Evolutionary conservation across 768 basidiomycete genomes (phyloP), one percentile per base, ranked within the genome.

Genomic region (Cytidiella melzeri): DNA sequence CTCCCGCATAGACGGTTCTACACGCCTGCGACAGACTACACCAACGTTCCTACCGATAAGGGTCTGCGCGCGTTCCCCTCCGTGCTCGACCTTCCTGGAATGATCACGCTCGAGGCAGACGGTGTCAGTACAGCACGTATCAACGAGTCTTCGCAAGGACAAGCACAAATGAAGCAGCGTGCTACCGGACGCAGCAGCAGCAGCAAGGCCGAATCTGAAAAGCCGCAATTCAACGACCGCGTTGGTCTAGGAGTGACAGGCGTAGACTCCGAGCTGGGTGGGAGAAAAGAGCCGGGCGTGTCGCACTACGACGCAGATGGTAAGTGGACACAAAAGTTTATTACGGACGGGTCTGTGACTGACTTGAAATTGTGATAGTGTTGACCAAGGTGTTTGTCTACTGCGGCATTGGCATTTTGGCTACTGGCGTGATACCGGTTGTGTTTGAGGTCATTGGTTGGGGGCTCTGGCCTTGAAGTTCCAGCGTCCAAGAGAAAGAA

Each of bases 301-400:
- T 87, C 81, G 50, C 88, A 87, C 67, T 90, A 91, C 57, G 91
- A 92, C 67, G 89, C 86, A 11, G 88, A 89, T 66, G 90, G 90
- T 89, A 48, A 54, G 80, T 70, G n/a, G 7, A 6, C 26, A n/a
- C n/a, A n/a, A n/a, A n/a, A n/a, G n/a, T n/a, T n/a, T n/a, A n/a
- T n/a, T n/a, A 39, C 26, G 10, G 27, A n/a, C n/a, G n/a, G n/a
- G n/a, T n/a, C n/a, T n/a, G n/a, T n/a, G n/a, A n/a, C n/a, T n/a
- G 43, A 30, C 39, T 43, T 42, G 50, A 46, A 44, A 21, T 52
- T 19, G 41, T 37, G 41, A n/a, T 55, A 92, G 91, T 93, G 6
- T 66, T 93, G 53, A 93, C 92, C 23, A 94, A 93, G 69, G 82
- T 93, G 11, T 80, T 91, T 39, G 92, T 94, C 4, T 95, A 97